Conservation (phyloP, 2,329 filamentous ascomycete genomes). For the Cercospora janseana region DNA sequence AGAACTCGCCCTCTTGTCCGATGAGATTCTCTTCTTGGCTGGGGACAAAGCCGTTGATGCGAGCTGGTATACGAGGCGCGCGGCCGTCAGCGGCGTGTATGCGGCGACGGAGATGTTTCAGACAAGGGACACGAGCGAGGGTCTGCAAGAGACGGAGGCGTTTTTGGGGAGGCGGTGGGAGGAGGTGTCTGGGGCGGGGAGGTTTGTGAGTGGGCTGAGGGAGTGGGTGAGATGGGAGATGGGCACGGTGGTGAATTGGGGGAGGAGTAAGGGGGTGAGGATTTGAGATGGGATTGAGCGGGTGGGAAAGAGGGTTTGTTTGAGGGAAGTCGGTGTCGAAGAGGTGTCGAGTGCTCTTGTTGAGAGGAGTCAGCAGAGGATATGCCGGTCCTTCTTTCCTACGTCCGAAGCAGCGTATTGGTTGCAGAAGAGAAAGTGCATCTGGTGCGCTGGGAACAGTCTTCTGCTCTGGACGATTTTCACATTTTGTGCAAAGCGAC, state of each 20-base stretch:
- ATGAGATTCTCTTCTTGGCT: constrained; percentile 87
- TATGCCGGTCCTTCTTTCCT: no score
- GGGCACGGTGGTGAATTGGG: constrained; percentile 71
- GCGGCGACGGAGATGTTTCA: constrained; percentile 81
- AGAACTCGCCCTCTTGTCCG: constrained; percentile 78
- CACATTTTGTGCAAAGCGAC: no score
- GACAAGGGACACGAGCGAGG: constrained; percentile 76
- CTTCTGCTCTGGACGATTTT: no score
- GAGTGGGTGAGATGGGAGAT: constrained; percentile 83
- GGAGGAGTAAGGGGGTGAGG: constrained; percentile 82
- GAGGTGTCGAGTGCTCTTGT: no score
- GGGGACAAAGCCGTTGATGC: constrained; percentile 79
- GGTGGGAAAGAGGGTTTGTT: not conserved
- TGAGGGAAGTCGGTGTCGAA: no score
- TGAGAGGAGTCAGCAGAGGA: no score
- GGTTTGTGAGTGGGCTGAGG: constrained; percentile 61
- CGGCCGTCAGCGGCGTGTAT: constrained; percentile 63
- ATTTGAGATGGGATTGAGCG: constrained; percentile 55
- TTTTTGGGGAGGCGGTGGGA: constrained; percentile 75
- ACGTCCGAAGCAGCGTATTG: no score
- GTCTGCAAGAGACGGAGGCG: constrained; percentile 72
- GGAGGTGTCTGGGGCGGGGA: constrained; percentile 64
- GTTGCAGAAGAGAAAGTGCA: no score
- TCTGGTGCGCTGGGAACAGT: no score
- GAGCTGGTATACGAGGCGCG: constrained; percentile 79